These are phyloP conservation scores for Mycena indigotica DNA, from an alignment of 768 basidiomycete genomes.

Conservation along the genomic window DNA sequence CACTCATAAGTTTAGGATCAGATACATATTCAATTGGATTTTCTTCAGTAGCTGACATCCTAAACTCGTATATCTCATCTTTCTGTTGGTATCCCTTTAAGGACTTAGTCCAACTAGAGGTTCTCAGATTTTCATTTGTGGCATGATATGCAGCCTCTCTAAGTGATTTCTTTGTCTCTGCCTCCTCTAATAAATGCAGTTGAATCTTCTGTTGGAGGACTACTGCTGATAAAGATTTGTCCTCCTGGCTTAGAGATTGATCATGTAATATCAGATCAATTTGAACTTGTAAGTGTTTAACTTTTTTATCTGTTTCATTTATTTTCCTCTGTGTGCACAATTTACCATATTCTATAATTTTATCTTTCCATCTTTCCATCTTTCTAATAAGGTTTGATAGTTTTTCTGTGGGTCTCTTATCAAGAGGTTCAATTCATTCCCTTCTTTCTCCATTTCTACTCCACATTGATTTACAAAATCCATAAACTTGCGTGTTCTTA, in stretches of 20 bases:
- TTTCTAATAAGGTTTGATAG: not conserved
- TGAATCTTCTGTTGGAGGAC: not conserved
- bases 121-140: not conserved
- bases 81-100: not conserved
- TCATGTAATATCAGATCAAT: slow-evolving; percentile 5
- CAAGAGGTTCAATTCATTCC: not conserved
- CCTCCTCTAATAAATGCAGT: not conserved
- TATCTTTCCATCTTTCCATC: not conserved
- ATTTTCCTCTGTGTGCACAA: not conserved
- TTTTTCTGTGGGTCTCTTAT: not conserved
- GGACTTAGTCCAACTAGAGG: not conserved
- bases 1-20: not conserved
- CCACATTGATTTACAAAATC: not conserved
- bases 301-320: not conserved
- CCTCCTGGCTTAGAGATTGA: not conserved
- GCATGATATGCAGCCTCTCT: not conserved
- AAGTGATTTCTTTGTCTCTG: not conserved
- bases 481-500: slow-evolving; percentile 5
- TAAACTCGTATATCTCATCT: slow-evolving; percentile 4
- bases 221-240: not conserved
- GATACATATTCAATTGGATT: not conserved
- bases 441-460: not conserved
- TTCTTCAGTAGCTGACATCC: not conserved
- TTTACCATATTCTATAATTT: not conserved
- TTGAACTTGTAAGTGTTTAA: slow-evolving; percentile 1